Conservation (phyloP, 306 rosid species). For the Cucumis hystrix region DNA sequence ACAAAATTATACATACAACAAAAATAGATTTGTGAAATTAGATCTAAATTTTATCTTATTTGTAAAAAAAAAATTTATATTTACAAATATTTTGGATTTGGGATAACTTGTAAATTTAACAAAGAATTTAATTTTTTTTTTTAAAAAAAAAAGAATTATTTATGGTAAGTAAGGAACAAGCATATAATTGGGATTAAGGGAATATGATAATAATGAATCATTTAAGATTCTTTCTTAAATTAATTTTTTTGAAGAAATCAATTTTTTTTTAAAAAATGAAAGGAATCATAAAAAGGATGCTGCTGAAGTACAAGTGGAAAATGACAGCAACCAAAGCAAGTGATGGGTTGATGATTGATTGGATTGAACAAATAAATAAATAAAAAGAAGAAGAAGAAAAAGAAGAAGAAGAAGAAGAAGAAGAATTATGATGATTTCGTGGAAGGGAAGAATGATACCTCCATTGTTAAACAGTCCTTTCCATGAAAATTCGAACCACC, state of each 20-base stretch:
- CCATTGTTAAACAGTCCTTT: conserved; percentile 29
- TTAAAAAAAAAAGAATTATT: too few species aligned
- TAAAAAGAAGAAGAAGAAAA: background rate
- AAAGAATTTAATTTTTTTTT: too few species aligned
- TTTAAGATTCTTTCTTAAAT: background rate
- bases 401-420: background rate
- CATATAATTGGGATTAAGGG: too few species aligned
- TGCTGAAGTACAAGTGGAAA: background rate
- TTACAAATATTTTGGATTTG: too few species aligned
- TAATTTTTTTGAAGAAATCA: background rate
- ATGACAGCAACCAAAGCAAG: background rate
- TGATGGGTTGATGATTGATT: background rate
- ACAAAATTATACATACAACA: too few species aligned
- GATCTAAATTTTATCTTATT: too few species aligned
- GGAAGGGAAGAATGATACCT: conserved; percentile 33
- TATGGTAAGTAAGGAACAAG: too few species aligned
- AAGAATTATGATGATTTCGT: background rate
- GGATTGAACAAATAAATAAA: background rate
- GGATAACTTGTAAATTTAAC: too few species aligned
- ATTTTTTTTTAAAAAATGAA: background rate
- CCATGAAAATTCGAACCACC: conserved; percentile 27
- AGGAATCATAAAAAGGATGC: background rate
- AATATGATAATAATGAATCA: too few species aligned
- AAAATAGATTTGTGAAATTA: too few species aligned
- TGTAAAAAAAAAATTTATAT: too few species aligned